A percentile compares a stretch with the other conserved stretches of the same genome.
phyloP scores from a whole-genome alignment of 306 rosid genomes.

The Dalbergia cochinchinensis region DNA sequence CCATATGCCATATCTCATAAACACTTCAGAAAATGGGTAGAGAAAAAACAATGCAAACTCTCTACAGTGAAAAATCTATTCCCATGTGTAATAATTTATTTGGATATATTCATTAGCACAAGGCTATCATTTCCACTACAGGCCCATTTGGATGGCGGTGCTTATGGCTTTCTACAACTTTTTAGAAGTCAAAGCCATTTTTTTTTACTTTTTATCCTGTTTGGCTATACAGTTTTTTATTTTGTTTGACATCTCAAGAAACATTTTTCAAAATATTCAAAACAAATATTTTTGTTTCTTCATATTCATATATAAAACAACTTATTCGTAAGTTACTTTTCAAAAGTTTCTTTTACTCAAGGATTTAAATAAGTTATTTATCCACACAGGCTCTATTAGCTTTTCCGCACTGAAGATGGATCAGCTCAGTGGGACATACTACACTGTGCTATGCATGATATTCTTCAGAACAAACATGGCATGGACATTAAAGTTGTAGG shows the following conservation, averaged over 20 bases:
- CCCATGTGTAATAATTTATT: neutral
- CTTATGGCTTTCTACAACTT: too few relatives aligned
- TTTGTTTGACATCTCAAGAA: too few relatives aligned
- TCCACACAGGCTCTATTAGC: too few relatives aligned
- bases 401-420: conserved; percentile 14
- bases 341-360: too few relatives aligned
- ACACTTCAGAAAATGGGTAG: conserved; percentile 32
- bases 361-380: too few relatives aligned
- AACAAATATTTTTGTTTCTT: too few relatives aligned
- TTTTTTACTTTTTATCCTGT: too few relatives aligned
- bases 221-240: too few relatives aligned
- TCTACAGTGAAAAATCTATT: neutral
- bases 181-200: too few relatives aligned
- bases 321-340: too few relatives aligned
- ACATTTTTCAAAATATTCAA: too few relatives aligned
- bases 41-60: conserved; percentile 1
- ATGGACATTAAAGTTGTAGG: conserved; percentile 7
- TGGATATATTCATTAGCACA: conserved; percentile 3
- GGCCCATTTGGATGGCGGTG: neutral
- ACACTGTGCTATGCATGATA: neutral
- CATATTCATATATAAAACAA: too few relatives aligned
- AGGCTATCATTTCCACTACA: neutral
- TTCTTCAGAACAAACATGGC: neutral
- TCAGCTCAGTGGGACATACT: neutral
- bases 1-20: conserved; percentile 1